These are phyloP conservation scores for Candida nanaspora DNA, from an alignment of 805 yeast genomes.

Conservation along the genomic window DNA sequence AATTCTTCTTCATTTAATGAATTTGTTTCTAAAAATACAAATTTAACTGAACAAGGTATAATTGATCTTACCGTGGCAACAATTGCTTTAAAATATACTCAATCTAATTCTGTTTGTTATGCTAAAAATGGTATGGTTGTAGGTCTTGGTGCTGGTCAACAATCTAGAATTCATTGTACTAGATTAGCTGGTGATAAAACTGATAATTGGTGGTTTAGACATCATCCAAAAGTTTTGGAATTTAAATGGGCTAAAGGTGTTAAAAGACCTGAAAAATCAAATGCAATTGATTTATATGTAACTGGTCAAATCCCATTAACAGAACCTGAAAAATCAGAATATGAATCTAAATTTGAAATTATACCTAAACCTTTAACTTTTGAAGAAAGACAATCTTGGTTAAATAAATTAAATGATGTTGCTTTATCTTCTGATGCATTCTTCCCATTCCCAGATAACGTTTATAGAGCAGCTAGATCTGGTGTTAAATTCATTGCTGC, in stretches of 20 bases:
- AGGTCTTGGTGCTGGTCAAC: constrained; percentile 99
- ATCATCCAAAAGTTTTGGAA: constrained; percentile 88
- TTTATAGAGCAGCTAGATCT: constrained; percentile 92
- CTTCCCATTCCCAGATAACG: constrained; percentile 99
- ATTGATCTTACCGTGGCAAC: constrained; percentile 96
- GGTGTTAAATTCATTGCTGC: constrained; percentile 97
- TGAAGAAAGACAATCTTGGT: constrained; percentile 86
- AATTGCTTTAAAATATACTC: constrained; percentile 94
- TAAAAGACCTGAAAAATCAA: constrained; percentile 97
- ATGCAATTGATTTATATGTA: constrained; percentile 93
- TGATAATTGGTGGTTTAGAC: constrained; percentile 99
- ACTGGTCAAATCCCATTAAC: constrained; percentile 84
- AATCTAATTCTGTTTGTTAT: constrained; percentile 96
- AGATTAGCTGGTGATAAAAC: constrained; percentile 99
- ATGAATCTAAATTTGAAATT: constrained; percentile 78
- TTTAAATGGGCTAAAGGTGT: constrained; percentile 98
- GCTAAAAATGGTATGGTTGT: constrained; percentile 99
- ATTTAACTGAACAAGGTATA: constrained; percentile 83
- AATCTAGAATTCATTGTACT: constrained; percentile 98
- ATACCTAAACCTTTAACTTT: constrained; percentile 78
- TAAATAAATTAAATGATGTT: constrained; percentile 70
- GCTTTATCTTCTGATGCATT: constrained; percentile 96
- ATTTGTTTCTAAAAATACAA: constrained; percentile 81
- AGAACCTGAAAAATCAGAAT: constrained; percentile 91
- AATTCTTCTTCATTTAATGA: constrained; percentile 86